Percentiles rank a stretch among this genome's conserved stretches.
Evolutionary conservation across 106 monocot species (phyloP).

Genomic region (Alisma plantagoaquatica): DNA sequence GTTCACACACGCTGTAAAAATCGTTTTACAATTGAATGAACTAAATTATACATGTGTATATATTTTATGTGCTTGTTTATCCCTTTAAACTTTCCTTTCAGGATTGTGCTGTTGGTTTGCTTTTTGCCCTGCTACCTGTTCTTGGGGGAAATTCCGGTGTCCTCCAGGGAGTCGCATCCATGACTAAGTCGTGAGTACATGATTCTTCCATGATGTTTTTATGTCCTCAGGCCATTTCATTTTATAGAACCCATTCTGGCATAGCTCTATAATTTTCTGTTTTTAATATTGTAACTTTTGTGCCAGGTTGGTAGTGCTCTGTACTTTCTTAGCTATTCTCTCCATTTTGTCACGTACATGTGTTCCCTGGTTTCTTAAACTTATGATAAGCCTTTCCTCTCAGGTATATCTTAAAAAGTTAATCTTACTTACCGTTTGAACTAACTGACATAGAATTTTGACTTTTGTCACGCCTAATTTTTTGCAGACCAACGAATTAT

Average conservation of each 20-base stretch:
- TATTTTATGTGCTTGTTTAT: no score
- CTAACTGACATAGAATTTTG: not conserved
- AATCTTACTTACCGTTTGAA: not conserved
- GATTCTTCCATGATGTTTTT: not conserved
- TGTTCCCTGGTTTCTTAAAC: slow-evolving; percentile 30
- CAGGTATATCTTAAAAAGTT: slow-evolving; percentile 8
- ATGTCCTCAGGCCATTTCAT: no score
- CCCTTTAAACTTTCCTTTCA: no score
- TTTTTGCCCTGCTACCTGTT: slow-evolving; percentile 95
- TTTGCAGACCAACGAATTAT: slow-evolving; percentile 95
- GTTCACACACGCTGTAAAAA: no score
- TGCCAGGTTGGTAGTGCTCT: slow-evolving; percentile 20
- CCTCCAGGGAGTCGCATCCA: slow-evolving; percentile 80
- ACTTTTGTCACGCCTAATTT: no score
- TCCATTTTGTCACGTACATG: slow-evolving; percentile 19
- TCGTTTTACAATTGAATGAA: no score
- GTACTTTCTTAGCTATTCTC: slow-evolving; percentile 17
- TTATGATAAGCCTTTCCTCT: slow-evolving; percentile 23
- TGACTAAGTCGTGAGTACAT: slow-evolving; percentile 73
- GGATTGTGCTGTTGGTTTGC: slow-evolving; percentile 98
- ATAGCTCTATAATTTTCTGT: not conserved
- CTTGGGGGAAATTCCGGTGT: slow-evolving; percentile 85
- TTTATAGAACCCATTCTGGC: not conserved
- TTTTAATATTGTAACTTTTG: not conserved
- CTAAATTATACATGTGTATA: no score